Evolutionary conservation across 2,329 filamentous ascomycete species (phyloP).

Genomic region (Ophiostoma novo-ulmi): DNA sequence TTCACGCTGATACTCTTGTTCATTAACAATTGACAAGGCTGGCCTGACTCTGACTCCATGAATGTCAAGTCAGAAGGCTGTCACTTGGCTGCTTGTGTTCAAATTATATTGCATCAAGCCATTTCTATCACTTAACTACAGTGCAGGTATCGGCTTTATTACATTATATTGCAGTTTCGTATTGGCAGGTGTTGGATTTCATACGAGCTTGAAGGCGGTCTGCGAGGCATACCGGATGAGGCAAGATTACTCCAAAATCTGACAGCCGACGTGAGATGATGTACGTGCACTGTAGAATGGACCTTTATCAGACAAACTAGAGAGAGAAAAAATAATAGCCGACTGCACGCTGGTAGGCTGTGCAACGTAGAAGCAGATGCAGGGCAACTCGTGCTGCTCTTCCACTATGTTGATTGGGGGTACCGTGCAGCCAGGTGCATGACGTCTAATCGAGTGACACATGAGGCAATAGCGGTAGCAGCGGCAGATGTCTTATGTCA

Average conservation of each 20-base stretch:
- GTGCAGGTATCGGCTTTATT: neutral
- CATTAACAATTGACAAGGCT: neutral
- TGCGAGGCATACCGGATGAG: neutral
- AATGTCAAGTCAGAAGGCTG: neutral
- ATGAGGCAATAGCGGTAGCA: conserved; percentile 15
- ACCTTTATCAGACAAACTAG: neutral
- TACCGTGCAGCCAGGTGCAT: neutral
- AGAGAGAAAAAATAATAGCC: neutral
- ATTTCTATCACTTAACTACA: too few species aligned
- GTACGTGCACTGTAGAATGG: neutral
- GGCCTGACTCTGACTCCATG: neutral
- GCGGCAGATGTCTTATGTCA: conserved; percentile 6
- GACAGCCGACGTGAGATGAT: neutral
- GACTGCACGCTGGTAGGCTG: neutral
- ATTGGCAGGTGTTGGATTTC: neutral
- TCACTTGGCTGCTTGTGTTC: neutral
- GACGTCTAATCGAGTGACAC: conserved; percentile 6
- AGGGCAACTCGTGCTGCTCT: conserved; percentile 1
- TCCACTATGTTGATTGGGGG: neutral
- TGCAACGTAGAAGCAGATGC: neutral
- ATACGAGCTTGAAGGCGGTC: neutral
- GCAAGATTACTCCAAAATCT: neutral
- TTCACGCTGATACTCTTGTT: neutral
- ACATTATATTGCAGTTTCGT: neutral
- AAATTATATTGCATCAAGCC: too few species aligned